Evolutionary conservation across 495 filamentous ascomycete genomes (phyloP), one percentile per base, ranked within the genome.

Genomic region (Massariosphaeria phaeospora): DNA sequence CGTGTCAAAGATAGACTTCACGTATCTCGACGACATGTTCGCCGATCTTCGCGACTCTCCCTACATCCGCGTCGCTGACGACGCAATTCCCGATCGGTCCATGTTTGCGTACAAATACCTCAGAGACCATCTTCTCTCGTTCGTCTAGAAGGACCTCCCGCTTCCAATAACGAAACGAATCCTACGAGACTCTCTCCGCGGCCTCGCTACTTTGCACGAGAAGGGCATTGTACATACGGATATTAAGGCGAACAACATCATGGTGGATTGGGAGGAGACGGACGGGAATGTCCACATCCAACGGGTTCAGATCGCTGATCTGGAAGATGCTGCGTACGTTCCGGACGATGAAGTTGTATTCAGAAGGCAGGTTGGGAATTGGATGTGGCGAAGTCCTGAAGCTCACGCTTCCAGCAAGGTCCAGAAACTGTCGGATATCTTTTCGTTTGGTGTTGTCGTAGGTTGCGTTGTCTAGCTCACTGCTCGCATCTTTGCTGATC

Each of bases 251-350:
- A 62, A 70, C 49, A 70, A 69, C 45, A 57, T 70, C 29, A 55
- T 67, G 20, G 39, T 69, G 15, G 57, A 70, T 36, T 67, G 59
- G 48, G 13, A 61, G 23, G 45, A 56, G 43, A 34, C 27, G 20
- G 26, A 65, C 12, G 53, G 67, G 10, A 67, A 66, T 52, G 66
- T 68, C n/a, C 31, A 50, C 17, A 64, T 75, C 31, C 55, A 70
- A 33, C 64, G 59, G 39, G 71, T 75, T 26, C 71, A 58, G 47
- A 15, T 58, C 36, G 55, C 35, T 26, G 55, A 57, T 52, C 34
- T 76, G 6, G 73, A 77, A 64, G 72, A 76, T 48, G 70, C 75
- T 24, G 74, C 73, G 9, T 68, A 72, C 48, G 69, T 78, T 11
- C 63, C 66, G 27, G 53, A 59, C 29, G 64, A 62, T 3, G 63